These are phyloP conservation scores for Cyclotella cryptica DNA, from an alignment of 108 stramenopile species.

Conservation along the genomic window DNA sequence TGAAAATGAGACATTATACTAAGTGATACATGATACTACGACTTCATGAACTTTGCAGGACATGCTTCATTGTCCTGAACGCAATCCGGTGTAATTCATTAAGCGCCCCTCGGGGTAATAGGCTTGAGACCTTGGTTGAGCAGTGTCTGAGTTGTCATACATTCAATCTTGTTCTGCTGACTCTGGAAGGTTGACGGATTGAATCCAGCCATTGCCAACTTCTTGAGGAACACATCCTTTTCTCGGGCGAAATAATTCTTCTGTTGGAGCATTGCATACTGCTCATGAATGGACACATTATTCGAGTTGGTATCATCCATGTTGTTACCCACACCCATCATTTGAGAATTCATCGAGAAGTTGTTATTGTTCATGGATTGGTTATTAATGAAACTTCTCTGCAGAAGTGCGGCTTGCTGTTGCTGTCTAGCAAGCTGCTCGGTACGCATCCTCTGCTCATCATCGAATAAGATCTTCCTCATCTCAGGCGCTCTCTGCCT, in stretches of 20 bases:
- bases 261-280: neutral
- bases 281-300: neutral
- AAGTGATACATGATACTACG: no score
- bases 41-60: no score
- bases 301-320: neutral
- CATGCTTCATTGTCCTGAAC: no score
- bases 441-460: constrained; percentile 47
- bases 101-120: constrained; percentile 10
- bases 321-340: neutral
- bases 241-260: neutral
- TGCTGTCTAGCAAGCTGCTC: constrained; percentile 3
- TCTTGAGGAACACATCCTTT: neutral
- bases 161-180: neutral
- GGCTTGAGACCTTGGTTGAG: constrained; percentile 12
- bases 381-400: neutral
- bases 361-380: constrained; percentile 1
- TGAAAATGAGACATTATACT: no score
- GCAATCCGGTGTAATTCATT: neutral
- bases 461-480: constrained; percentile 72
- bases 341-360: neutral
- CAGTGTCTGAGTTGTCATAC: constrained; percentile 22
- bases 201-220: neutral
- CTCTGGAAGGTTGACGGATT: neutral
- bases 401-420: neutral
- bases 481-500: constrained; percentile 80